phyloP scores from a whole-genome alignment of 2,329 filamentous ascomycete species.

The Colletotrichum costaricense region DNA sequence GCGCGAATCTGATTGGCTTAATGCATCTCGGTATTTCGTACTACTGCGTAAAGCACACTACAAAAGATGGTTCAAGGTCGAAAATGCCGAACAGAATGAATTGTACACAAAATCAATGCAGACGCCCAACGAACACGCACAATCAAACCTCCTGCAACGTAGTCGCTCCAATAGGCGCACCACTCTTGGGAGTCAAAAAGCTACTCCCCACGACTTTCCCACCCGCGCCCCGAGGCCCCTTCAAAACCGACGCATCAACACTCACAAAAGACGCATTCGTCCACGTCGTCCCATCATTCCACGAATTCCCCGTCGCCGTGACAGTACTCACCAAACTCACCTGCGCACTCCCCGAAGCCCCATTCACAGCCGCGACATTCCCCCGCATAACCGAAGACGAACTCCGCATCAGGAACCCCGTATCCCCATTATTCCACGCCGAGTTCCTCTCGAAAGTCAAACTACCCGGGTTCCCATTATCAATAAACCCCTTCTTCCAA shows the following conservation, averaged over 20 bases:
- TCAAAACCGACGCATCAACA: conserved; percentile 46
- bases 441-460: conserved; percentile 55
- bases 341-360: conserved; percentile 33
- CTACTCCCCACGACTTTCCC: conserved; percentile 51
- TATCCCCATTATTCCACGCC: conserved; percentile 57
- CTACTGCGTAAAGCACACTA: too few species aligned
- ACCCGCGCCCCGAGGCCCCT: conserved; percentile 47
- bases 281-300: conserved; percentile 51
- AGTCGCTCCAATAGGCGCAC: conserved; percentile 52
- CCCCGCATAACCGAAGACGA: conserved; percentile 48
- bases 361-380: conserved; percentile 54
- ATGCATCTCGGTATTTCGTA: too few species aligned
- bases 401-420: conserved; percentile 52
- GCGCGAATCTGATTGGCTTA: too few species aligned
- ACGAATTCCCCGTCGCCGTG: conserved; percentile 51
- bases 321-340: conserved; percentile 40
- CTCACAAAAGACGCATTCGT: conserved; percentile 52
- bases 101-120: not conserved
- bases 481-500: conserved; percentile 56
- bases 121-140: not conserved
- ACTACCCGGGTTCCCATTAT: conserved; percentile 55
- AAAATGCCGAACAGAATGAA: too few species aligned
- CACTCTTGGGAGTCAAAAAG: conserved; percentile 52
- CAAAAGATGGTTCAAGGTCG: too few species aligned
- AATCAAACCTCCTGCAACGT: conserved; percentile 4